These are phyloP conservation scores for Flueggea neowawraea DNA, from an alignment of 441 rosid species.

Conservation along the genomic window DNA sequence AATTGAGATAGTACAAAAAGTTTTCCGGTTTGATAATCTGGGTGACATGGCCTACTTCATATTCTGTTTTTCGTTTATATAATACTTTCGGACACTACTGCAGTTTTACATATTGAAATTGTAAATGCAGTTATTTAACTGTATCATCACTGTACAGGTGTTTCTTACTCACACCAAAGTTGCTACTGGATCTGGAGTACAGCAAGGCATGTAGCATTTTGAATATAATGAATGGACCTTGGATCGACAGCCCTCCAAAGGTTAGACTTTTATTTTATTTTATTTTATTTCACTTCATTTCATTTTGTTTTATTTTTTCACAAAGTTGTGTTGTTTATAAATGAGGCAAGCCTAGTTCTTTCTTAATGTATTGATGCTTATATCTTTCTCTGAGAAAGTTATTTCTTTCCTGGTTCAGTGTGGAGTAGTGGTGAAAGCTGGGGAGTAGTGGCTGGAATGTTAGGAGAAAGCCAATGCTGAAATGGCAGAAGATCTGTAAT, in stretches of 20 bases:
- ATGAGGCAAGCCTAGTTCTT: too few relatives aligned
- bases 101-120: too few relatives aligned
- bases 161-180: constrained; percentile 89
- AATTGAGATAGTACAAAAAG: too few relatives aligned
- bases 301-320: too few relatives aligned
- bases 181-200: constrained; percentile 83
- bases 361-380: neutral
- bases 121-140: too few relatives aligned
- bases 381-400: neutral
- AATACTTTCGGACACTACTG: too few relatives aligned
- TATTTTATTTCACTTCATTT: too few relatives aligned
- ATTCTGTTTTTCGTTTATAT: too few relatives aligned
- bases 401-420: constrained; percentile 28
- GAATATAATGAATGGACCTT: constrained; percentile 97
- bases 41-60: too few relatives aligned
- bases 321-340: too few relatives aligned
- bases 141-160: constrained; percentile 43
- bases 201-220: constrained; percentile 91
- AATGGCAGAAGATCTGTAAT: too few relatives aligned
- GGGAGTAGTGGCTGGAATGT: constrained; percentile 52
- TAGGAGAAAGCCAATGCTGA: constrained; percentile 36
- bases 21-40: too few relatives aligned
- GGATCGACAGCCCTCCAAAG: constrained; percentile 90
- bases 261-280: constrained; percentile 19
- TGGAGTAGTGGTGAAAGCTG: constrained; percentile 81